Conservation (phyloP, 371 early-diverging fungal species). For the Batrachochytrium dendrobatidis region DNA sequence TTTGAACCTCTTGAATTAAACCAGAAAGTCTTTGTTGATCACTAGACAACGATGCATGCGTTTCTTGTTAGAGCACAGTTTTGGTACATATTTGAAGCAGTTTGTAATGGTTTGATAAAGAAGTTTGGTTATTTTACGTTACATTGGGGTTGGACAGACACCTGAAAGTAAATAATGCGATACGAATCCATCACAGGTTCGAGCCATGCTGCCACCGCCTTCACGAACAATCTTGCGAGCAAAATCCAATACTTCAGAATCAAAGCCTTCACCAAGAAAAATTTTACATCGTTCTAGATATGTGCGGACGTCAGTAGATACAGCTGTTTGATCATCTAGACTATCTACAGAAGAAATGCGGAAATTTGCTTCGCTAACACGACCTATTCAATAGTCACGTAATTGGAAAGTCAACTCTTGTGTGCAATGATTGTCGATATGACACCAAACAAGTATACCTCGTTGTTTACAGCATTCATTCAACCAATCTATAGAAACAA, state of each 20-base stretch:
- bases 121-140: not conserved
- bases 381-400: not conserved
- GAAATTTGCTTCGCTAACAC: constrained; percentile 6
- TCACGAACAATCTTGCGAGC: constrained; percentile 13
- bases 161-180: constrained; percentile 12
- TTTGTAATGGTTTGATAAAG: not conserved
- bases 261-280: constrained; percentile 18
- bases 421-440: not conserved
- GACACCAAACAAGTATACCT: too few species aligned
- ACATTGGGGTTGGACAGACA: not conserved
- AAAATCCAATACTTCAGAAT: constrained; percentile 1
- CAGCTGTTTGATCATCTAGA: not conserved
- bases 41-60: constrained; percentile 1
- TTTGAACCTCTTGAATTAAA: too few species aligned
- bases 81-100: not conserved
- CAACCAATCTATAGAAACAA: constrained; percentile 12
- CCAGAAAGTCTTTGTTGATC: not conserved
- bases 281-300: constrained; percentile 14
- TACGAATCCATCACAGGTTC: constrained; percentile 11
- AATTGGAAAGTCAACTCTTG: not conserved
- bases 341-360: not conserved
- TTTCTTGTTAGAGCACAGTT: not conserved
- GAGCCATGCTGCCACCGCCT: constrained; percentile 14
- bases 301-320: not conserved
- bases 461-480: not conserved